phyloP scores from a whole-genome alignment of 768 basidiomycete species.

The Mrakia hoshinonis region DNA sequence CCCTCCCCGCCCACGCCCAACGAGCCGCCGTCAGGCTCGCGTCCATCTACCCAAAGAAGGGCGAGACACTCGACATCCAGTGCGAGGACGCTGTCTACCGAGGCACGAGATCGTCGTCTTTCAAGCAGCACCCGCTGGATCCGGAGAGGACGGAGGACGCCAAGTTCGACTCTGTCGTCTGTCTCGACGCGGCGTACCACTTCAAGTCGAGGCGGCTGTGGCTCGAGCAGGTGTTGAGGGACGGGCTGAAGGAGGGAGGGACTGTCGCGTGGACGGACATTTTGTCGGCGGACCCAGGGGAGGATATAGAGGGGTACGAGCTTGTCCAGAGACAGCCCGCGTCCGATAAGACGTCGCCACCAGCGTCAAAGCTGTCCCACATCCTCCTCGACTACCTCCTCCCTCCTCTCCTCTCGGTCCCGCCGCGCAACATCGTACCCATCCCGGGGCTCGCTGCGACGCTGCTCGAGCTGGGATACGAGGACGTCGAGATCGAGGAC shows the following conservation, averaged over 20 bases:
- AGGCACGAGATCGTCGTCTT: not conserved
- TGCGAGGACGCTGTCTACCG: conserved; percentile 23
- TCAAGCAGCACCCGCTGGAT: conserved; percentile 46
- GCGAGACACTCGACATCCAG: conserved; percentile 10
- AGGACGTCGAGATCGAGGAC: conserved; percentile 51
- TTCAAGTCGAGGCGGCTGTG: conserved; percentile 51
- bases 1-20: conserved; percentile 47
- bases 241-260: conserved; percentile 48
- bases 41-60: not conserved
- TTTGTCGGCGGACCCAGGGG: conserved; percentile 42
- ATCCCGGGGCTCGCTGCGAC: conserved; percentile 45
- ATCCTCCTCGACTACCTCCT: not conserved
- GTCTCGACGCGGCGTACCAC: conserved; percentile 64
- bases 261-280: conserved; percentile 57
- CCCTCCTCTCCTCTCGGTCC: conserved; percentile 41
- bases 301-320: not conserved
- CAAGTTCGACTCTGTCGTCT: conserved; percentile 43
- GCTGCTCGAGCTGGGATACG: conserved; percentile 50
- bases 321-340: not conserved
- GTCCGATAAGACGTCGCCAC: not conserved
- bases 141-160: conserved; percentile 31
- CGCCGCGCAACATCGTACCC: conserved; percentile 49
- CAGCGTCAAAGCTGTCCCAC: not conserved
- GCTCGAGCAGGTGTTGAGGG: conserved; percentile 47
- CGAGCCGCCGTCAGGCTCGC: conserved; percentile 45